phyloP scores from a whole-genome alignment of 306 rosid species.

The Oxytropis ochrocephala region DNA sequence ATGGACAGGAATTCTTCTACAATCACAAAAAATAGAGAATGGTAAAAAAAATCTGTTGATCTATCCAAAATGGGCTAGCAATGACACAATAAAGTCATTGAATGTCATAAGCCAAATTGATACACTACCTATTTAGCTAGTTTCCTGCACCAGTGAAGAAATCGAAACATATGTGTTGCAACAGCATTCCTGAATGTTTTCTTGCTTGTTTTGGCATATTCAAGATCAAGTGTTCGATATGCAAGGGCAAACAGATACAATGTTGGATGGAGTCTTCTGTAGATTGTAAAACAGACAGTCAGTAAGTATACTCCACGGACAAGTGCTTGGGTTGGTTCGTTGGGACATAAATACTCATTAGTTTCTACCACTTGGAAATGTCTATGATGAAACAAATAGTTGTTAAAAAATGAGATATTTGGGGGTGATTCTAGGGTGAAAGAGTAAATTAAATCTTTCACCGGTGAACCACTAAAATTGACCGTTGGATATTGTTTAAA shows the following conservation, averaged over 20 bases:
- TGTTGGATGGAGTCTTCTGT: conserved; percentile 97
- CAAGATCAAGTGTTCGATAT: conserved; percentile 87
- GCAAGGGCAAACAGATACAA: conserved; percentile 90
- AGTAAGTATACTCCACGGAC: conserved; percentile 19
- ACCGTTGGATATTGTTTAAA: too few relatives aligned
- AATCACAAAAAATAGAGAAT: background rate
- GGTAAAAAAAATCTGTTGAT: background rate
- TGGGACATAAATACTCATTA: background rate
- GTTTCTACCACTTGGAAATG: background rate
- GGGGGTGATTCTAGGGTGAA: too few relatives aligned
- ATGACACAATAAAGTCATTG: background rate
- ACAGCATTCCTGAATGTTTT: conserved; percentile 36
- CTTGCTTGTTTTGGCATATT: conserved; percentile 66
- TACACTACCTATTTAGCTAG: conserved; percentile 35
- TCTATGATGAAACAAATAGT: background rate
- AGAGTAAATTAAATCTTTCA: too few relatives aligned
- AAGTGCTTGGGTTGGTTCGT: background rate
- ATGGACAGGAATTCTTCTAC: conserved; percentile 6
- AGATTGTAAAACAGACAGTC: conserved; percentile 23
- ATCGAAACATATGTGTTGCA: conserved; percentile 40
- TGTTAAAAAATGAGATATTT: conserved; percentile 2
- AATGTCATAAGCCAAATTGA: background rate
- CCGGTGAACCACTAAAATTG: too few relatives aligned
- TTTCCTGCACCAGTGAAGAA: conserved; percentile 84
- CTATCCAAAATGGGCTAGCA: conserved; percentile 10